Percentiles rank a stretch among this genome's conserved stretches.
These are phyloP conservation scores for Mortierella sp. DNA, from an alignment of 371 early-diverging fungal species.

Conservation along the genomic window DNA sequence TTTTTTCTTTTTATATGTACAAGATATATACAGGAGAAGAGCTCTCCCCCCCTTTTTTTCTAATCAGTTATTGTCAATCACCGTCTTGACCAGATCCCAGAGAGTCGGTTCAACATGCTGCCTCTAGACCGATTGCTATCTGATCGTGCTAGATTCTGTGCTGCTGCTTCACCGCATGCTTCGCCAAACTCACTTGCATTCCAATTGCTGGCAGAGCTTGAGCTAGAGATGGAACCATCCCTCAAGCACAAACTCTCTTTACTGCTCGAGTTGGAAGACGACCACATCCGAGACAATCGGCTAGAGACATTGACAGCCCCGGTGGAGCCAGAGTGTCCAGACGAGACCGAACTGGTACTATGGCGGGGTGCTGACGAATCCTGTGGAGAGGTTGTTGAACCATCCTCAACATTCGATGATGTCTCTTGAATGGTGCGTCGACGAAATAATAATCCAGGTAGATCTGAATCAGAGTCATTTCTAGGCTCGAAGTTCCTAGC, in stretches of 20 bases:
- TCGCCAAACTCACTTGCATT: slow-evolving; percentile 44
- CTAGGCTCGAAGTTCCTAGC: slow-evolving; percentile 5
- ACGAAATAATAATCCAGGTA: slow-evolving; percentile 35
- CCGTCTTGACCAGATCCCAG: slow-evolving; percentile 47
- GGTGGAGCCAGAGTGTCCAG: slow-evolving; percentile 20
- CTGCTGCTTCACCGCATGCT: slow-evolving; percentile 26
- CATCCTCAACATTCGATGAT: not conserved
- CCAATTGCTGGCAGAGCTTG: slow-evolving; percentile 20
- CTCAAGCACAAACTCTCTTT: slow-evolving; percentile 12
- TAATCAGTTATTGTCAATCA: slow-evolving; percentile 14
- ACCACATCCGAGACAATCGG: slow-evolving; percentile 40
- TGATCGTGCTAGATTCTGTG: slow-evolving; percentile 15
- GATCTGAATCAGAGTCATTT: slow-evolving; percentile 39
- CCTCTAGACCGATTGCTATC: slow-evolving; percentile 15
- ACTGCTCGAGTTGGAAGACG: slow-evolving; percentile 12
- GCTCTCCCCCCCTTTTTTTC: not conserved
- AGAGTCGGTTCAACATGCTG: slow-evolving; percentile 44
- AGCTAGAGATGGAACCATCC: slow-evolving; percentile 1
- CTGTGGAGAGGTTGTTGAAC: slow-evolving; percentile 5
- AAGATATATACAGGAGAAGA: not conserved
- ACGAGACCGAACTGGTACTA: not conserved
- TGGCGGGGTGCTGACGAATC: not conserved
- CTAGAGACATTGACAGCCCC: slow-evolving; percentile 39
- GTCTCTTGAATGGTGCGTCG: slow-evolving; percentile 36
- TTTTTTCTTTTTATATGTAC: no score